These are phyloP conservation scores for Ceratocystis variospora DNA, from an alignment of 2,329 filamentous ascomycete genomes.

Conservation along the genomic window DNA sequence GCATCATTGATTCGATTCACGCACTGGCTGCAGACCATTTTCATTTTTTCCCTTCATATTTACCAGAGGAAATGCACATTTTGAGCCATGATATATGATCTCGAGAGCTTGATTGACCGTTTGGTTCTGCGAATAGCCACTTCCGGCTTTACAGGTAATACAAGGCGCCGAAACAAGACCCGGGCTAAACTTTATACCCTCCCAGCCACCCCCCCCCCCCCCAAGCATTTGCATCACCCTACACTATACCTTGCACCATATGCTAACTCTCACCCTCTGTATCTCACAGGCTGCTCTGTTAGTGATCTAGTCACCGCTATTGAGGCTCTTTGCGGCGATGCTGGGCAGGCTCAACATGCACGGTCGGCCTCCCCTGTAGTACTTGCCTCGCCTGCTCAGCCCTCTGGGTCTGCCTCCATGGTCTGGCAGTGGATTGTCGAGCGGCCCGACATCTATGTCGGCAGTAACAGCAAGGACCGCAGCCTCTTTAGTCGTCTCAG, in stretches of 20 bases:
- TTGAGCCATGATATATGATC: slow-evolving; percentile 19
- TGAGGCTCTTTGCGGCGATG: slow-evolving; percentile 1
- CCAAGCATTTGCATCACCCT: neutral
- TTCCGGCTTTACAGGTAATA: slow-evolving; percentile 18
- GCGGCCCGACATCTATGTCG: slow-evolving; percentile 22
- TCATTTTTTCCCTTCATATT: slow-evolving; percentile 9
- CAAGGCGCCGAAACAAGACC: neutral
- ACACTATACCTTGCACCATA: neutral
- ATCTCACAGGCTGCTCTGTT: slow-evolving; percentile 9
- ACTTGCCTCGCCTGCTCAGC: neutral
- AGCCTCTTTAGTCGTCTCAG: slow-evolving; percentile 20
- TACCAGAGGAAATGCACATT: neutral
- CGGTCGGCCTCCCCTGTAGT: neutral
- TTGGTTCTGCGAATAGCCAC: slow-evolving; percentile 20
- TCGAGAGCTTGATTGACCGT: slow-evolving; percentile 20
- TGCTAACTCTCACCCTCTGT: neutral
- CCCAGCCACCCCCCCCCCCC: neutral
- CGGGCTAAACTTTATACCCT: neutral
- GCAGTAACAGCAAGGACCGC: slow-evolving; percentile 12
- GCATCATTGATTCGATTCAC: slow-evolving; percentile 15
- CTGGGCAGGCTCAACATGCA: neutral
- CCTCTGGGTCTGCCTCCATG: slow-evolving; percentile 9
- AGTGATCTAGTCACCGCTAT: slow-evolving; percentile 11
- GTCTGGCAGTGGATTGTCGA: slow-evolving; percentile 22
- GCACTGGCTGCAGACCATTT: neutral